Evolutionary conservation across 306 rosid species (phyloP), one percentile per base, ranked within the genome.

Genomic region (Benincasa hispida): DNA sequence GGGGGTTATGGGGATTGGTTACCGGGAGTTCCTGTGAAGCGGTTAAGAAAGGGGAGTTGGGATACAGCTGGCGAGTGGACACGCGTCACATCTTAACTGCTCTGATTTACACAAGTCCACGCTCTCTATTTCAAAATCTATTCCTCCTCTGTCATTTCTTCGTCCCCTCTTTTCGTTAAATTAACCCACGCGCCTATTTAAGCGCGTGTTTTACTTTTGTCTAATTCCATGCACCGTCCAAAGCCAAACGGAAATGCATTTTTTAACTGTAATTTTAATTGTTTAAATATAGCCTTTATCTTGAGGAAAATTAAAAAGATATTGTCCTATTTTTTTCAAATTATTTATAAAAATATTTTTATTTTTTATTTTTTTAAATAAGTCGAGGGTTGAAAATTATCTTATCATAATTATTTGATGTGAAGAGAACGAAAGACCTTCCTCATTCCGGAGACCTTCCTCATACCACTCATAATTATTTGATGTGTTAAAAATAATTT

Each of bases 51-150:
- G 5, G 75, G 55, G 37, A 1, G 72, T 69, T 69, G 75, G 34
- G 56, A 69, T 69, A 69, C 75, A 69, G 75, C 75, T 69, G 75
- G 75, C 11, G 56, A 22, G 35, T 5, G 22, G 56, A 69, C 37
- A 69, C 75, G 75, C 56, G 55, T 69, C 75, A 25, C 19, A 69
- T 69, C 75, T 2, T 69, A 69, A 69, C 75, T 69, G 75, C 75
- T 69, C 56, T 42, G 75, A 69, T 69, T 12, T 12, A 69, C 55
- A 69, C 34, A 69, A 69, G 22, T 69, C 75, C 56, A 42, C 75
- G 51, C 72, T 37, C 55, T 39, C 30, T 56, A 45, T 41, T 69
- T 69, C 56, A 25, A 69, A 69, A 69, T 69, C 75, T 42, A 69
- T 69, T 69, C 75, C 75, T 39, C 21, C 53, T 37, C 73, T 66